Percentiles rank a stretch among this genome's conserved stretches.
Evolutionary conservation across 1,139 yeast species (phyloP).

Genomic region (Blastobotrys ciferrii): DNA sequence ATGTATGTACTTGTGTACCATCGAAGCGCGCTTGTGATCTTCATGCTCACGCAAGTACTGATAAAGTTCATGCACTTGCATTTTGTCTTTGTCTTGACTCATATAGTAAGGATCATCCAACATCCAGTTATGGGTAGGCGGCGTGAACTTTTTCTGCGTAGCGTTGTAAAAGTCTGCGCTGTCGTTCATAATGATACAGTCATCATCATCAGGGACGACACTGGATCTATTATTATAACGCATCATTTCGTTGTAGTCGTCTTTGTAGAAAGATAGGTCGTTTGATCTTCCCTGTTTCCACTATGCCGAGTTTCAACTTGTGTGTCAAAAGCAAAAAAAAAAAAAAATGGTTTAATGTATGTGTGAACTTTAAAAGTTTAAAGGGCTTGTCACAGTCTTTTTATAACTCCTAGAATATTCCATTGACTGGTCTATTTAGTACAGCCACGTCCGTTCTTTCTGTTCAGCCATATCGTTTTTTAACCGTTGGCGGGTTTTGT

Average conservation of each 20-base stretch:
- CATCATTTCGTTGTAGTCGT: neutral
- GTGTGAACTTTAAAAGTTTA: neutral
- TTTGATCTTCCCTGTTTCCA: neutral
- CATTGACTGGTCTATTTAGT: neutral
- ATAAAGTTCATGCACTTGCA: conserved; percentile 5
- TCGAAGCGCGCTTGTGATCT: conserved; percentile 3
- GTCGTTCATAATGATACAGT: conserved; percentile 1
- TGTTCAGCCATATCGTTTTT: conserved; percentile 1
- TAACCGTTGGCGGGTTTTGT: conserved; percentile 3
- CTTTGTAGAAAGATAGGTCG: neutral
- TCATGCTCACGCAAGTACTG: conserved; percentile 1
- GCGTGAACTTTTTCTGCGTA: neutral
- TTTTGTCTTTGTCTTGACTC: conserved; percentile 5
- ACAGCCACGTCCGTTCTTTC: conserved; percentile 2
- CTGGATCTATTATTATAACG: neutral
- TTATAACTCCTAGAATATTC: neutral
- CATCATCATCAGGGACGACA: neutral
- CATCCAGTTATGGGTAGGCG: neutral
- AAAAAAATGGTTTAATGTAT: neutral
- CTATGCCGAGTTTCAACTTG: neutral
- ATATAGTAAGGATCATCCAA: conserved; percentile 3
- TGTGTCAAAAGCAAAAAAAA: neutral
- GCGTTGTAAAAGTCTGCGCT: conserved; percentile 1
- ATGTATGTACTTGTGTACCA: conserved; percentile 31
- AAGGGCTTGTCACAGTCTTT: neutral